A percentile compares a stretch with the other conserved stretches of the same genome.
phyloP scores from a whole-genome alignment of 768 basidiomycete species.

The Leccinellum luteum region DNA sequence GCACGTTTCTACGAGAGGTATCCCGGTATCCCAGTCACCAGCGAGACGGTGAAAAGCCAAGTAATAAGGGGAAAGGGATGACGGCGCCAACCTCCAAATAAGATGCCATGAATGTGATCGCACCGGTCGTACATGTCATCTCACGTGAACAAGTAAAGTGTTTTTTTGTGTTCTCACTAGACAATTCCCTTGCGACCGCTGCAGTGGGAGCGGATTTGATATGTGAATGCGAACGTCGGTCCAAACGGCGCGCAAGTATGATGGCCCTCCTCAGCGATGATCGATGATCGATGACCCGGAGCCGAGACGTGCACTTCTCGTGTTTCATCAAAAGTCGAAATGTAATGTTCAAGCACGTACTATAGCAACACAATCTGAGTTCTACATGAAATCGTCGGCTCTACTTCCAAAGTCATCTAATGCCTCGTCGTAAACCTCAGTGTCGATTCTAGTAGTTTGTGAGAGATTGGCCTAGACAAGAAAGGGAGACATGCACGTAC shows the following conservation, averaged over 20 bases:
- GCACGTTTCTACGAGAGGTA: too few species aligned
- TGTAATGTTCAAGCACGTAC: slow-evolving; percentile 5
- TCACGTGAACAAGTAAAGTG: slow-evolving; percentile 86
- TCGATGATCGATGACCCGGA: slow-evolving; percentile 50
- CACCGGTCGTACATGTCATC: too few species aligned
- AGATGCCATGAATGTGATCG: too few species aligned
- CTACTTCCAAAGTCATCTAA: slow-evolving; percentile 82
- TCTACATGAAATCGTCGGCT: slow-evolving; percentile 89
- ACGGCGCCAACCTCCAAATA: too few species aligned
- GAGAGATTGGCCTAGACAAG: slow-evolving; percentile 16
- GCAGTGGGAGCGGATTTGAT: slow-evolving; percentile 95
- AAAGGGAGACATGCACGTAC: slow-evolving; percentile 36
- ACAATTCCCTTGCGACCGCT: slow-evolving; percentile 89
- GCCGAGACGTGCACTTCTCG: neutral
- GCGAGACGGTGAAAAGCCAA: neutral
- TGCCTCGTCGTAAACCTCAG: slow-evolving; percentile 78
- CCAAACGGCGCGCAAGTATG: slow-evolving; percentile 59
- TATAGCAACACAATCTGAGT: slow-evolving; percentile 14
- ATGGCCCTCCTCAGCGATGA: too few species aligned
- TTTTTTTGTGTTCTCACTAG: slow-evolving; percentile 89
- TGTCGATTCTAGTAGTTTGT: slow-evolving; percentile 61
- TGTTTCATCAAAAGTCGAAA: slow-evolving; percentile 1
- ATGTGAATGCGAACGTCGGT: slow-evolving; percentile 81
- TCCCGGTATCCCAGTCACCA: too few species aligned
- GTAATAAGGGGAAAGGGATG: too few species aligned